Evolutionary conservation across 202 grass and related monocot genomes (phyloP), one percentile per base, ranked within the genome.

Genomic region (Dendrocalamus latiflorus): DNA sequence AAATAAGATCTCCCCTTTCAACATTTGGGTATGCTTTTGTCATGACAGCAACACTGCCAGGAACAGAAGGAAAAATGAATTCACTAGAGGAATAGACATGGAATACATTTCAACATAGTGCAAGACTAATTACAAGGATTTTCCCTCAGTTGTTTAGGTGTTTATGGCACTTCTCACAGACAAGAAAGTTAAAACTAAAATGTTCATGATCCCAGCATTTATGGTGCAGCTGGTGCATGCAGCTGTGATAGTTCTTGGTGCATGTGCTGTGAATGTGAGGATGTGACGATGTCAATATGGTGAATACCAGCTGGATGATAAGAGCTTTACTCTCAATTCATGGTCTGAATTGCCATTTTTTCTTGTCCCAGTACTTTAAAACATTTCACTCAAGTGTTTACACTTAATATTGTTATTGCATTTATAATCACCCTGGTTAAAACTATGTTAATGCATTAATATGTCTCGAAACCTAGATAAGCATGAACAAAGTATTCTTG

Each of bases 21-120:
- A 83, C 65, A 78, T 80, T 90, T 63, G 90, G 87, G 75, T 80
- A 98, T 70, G 95, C 95, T 77, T 91, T 94, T 6, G 95, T 98
- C 95, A 98, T 98, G 78, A 98, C 90, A 77, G 95, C 95, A 78
- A 98, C 89, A 43, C 95, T 98, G 59, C 17, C 38, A 86, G 39
- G 30, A 91, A 78, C 20, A 9, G 56, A 68, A 49, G 24, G 22
- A 69, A 77, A 53, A 33, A 63, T 54, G 15, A 67, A 61, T n/a
- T 84, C 20, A 90, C 28, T 2, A 62, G 5, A 77, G 33, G 20
- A 70, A 77, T 3, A 73, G 7, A 36, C 6, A 85, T 67, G 34
- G 44, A 77, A 50, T 63, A 50, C 48, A 72, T 20, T 51, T 82
- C 28, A 66, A 28, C 8, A 48, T 17, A 8, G 16, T 10, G 14